Evolutionary conservation across 495 filamentous ascomycete species (phyloP).

Genomic region (Clohesyomyces aquaticus): DNA sequence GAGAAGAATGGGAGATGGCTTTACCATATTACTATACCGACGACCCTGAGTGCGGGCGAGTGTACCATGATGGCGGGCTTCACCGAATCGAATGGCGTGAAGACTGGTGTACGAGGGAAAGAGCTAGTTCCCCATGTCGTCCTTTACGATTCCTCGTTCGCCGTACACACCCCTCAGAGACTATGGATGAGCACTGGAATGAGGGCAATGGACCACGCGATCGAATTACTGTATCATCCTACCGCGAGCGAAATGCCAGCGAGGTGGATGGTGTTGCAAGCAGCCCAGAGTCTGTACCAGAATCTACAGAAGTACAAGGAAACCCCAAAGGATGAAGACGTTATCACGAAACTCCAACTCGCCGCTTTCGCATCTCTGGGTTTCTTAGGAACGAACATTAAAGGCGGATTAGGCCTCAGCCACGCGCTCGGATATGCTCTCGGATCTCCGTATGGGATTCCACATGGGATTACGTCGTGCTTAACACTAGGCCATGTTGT

Average conservation of each 20-base stretch:
- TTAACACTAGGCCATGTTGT: constrained; percentile 54
- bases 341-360: constrained; percentile 52
- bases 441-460: constrained; percentile 55
- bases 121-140: constrained; percentile 49
- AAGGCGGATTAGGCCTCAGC: constrained; percentile 51
- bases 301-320: constrained; percentile 50
- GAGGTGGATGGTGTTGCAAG: constrained; percentile 46
- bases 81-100: constrained; percentile 49
- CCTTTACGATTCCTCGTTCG: constrained; percentile 54
- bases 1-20: constrained; percentile 51
- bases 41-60: constrained; percentile 55
- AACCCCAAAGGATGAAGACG: constrained; percentile 49
- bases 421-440: constrained; percentile 56
- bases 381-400: constrained; percentile 51
- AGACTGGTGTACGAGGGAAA: constrained; percentile 47
- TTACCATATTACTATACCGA: constrained; percentile 55
- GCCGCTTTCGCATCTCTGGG: constrained; percentile 52
- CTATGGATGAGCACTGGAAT: constrained; percentile 53
- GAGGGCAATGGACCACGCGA: constrained; percentile 55
- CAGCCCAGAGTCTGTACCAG: constrained; percentile 49
- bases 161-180: constrained; percentile 48
- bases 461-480: constrained; percentile 56
- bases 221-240: constrained; percentile 56
- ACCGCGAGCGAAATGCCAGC: constrained; percentile 53
- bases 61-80: constrained; percentile 53